These are phyloP conservation scores for Fusarium paranaense DNA, from an alignment of 2,329 filamentous ascomycete genomes.

Conservation along the genomic window DNA sequence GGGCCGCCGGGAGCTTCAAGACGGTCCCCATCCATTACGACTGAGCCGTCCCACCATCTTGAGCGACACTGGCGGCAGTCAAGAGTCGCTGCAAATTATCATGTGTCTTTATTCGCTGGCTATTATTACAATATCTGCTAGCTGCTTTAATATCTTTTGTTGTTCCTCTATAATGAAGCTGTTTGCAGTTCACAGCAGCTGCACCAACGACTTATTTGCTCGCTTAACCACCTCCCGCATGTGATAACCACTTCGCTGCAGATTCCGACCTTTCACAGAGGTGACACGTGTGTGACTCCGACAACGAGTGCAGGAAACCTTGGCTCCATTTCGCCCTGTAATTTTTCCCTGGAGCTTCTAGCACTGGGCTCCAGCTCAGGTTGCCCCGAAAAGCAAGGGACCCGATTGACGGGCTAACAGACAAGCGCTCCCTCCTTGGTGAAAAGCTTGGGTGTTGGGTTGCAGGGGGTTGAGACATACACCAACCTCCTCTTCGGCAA, in stretches of 20 bases:
- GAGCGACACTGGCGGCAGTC: not conserved
- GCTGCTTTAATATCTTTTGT: not conserved
- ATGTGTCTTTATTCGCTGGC: not conserved
- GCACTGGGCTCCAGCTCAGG: not conserved
- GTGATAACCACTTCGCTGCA: not conserved
- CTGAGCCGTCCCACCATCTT: constrained; percentile 6
- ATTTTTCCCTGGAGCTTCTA: not conserved
- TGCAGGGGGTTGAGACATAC: constrained; percentile 7
- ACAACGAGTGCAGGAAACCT: not conserved
- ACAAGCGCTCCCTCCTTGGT: not conserved
- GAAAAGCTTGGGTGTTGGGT: not conserved
- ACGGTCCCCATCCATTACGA: constrained; percentile 9
- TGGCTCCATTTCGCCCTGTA: not conserved
- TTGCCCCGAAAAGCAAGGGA: not conserved
- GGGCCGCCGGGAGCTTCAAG: constrained; percentile 34
- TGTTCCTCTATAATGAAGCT: not conserved
- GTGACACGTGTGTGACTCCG: not conserved
- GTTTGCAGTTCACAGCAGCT: not conserved
- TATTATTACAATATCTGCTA: not conserved
- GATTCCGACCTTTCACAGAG: not conserved
- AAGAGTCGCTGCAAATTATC: not conserved
- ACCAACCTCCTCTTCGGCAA: constrained; percentile 6
- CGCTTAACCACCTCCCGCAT: not conserved
- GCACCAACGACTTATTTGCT: not conserved
- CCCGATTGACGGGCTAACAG: not conserved